These are phyloP conservation scores for Anacardium occidentale DNA, from an alignment of 345 rosid species.

Conservation along the genomic window DNA sequence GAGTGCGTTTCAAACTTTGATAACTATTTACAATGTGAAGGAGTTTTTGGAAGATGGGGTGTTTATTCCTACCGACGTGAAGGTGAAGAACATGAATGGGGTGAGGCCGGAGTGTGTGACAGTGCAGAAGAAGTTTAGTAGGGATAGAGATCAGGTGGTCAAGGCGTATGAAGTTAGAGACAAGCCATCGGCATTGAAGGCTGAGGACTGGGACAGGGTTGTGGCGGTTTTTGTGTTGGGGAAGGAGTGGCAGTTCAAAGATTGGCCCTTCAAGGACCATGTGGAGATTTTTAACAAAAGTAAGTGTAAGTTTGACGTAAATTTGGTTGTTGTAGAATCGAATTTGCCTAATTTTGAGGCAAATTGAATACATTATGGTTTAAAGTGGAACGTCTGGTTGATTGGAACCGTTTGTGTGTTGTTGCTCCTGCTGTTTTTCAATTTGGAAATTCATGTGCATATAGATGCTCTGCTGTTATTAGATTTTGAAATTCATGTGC, in stretches of 20 bases:
- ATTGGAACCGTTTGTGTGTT: neutral
- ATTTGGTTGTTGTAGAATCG: neutral
- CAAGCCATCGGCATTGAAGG: conserved; percentile 74
- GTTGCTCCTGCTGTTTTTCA: neutral
- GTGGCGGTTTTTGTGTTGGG: conserved; percentile 91
- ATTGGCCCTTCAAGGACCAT: conserved; percentile 96
- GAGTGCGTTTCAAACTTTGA: conserved; percentile 89
- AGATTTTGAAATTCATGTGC: neutral
- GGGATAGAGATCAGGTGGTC: conserved; percentile 81
- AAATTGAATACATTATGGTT: neutral
- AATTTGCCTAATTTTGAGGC: neutral
- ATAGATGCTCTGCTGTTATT: neutral
- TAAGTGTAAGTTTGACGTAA: conserved; percentile 33
- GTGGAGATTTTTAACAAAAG: conserved; percentile 92
- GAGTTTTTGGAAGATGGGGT: conserved; percentile 95
- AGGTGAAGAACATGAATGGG: conserved; percentile 88
- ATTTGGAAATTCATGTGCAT: neutral
- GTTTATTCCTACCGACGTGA: conserved; percentile 77
- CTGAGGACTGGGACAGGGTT: conserved; percentile 92
- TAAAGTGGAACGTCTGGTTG: neutral
- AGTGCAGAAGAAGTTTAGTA: conserved; percentile 95
- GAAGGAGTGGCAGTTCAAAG: conserved; percentile 99
- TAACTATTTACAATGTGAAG: conserved; percentile 89
- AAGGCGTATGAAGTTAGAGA: conserved; percentile 96
- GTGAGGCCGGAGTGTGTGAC: conserved; percentile 85